Evolutionary conservation across 805 yeast genomes (phyloP).

Genomic region (Wickerhamiella siamensis): DNA sequence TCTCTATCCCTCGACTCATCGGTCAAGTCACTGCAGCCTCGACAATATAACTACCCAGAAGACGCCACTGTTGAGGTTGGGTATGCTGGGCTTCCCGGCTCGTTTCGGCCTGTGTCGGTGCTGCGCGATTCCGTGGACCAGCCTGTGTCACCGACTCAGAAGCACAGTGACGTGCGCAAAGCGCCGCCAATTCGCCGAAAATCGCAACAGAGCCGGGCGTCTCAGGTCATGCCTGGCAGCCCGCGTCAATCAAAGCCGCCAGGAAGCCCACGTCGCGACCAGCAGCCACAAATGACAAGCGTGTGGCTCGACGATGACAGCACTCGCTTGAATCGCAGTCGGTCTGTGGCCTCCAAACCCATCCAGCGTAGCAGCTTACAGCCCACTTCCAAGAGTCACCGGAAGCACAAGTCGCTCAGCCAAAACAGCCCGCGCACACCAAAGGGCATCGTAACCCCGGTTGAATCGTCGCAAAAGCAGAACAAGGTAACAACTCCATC

Average conservation of each 20-base stretch:
- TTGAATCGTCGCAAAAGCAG: background rate
- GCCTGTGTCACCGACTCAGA: background rate
- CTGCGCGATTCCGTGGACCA: background rate
- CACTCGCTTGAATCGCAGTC: background rate
- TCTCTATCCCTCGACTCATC: background rate
- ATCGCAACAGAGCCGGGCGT: too few relatives aligned
- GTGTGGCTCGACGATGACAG: constrained; percentile 18
- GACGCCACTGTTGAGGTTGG: too few relatives aligned
- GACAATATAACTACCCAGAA: background rate
- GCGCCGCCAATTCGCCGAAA: too few relatives aligned
- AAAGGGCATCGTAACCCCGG: background rate
- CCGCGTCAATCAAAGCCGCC: background rate
- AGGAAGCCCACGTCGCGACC: background rate
- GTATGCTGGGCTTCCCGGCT: background rate
- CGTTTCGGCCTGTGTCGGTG: background rate
- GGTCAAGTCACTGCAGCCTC: background rate
- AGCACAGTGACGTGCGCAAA: background rate
- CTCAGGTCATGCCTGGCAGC: too few relatives aligned
- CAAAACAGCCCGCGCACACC: background rate
- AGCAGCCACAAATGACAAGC: constrained; percentile 14
- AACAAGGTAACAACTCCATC: background rate
- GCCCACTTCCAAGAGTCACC: background rate
- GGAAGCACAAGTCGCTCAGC: background rate
- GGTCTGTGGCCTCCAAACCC: background rate
- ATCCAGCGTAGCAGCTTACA: background rate